phyloP scores from a whole-genome alignment of 352 stramenopile species.

The Phytophthora hibernalis region DNA sequence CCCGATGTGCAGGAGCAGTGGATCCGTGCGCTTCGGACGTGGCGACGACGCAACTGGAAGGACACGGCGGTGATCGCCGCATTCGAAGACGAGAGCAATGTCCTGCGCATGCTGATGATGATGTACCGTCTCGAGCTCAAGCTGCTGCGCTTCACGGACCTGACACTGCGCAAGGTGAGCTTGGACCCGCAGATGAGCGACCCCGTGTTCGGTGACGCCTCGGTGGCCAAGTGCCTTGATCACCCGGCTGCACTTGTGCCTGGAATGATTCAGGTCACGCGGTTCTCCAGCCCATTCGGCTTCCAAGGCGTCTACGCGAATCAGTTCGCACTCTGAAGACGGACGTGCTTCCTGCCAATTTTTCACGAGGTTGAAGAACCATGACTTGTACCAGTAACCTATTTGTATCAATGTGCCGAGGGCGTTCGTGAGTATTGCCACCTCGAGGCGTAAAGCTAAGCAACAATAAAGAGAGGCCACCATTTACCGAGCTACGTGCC shows the following conservation, averaged over 20 bases:
- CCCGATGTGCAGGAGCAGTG: slow-evolving; percentile 58
- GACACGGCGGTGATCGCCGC: slow-evolving; percentile 68
- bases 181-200: slow-evolving; percentile 23
- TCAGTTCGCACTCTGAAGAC: slow-evolving; percentile 35
- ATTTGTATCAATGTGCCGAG: slow-evolving; percentile 23
- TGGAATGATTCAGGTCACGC: slow-evolving; percentile 39
- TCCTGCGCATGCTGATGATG: slow-evolving; percentile 73
- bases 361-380: slow-evolving; percentile 9
- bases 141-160: slow-evolving; percentile 55
- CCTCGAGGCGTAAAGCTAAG: slow-evolving; percentile 6
- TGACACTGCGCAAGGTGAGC: slow-evolving; percentile 57
- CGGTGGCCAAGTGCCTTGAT: slow-evolving; percentile 24
- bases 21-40: slow-evolving; percentile 76
- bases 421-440: slow-evolving; percentile 23
- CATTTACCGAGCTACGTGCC: slow-evolving; percentile 12
- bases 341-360: background rate
- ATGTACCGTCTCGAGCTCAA: slow-evolving; percentile 72
- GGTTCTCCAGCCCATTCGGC: slow-evolving; percentile 39
- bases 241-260: slow-evolving; percentile 24
- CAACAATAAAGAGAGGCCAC: slow-evolving; percentile 18
- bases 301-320: slow-evolving; percentile 38
- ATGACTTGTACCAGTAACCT: slow-evolving; percentile 26
- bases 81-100: slow-evolving; percentile 69
- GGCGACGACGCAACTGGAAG: slow-evolving; percentile 81
- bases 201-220: slow-evolving; percentile 14